Evolutionary conservation across 2,329 filamentous ascomycete species (phyloP), one percentile per base, ranked within the genome.

Genomic region (Ophiocordyceps sinensis): DNA sequence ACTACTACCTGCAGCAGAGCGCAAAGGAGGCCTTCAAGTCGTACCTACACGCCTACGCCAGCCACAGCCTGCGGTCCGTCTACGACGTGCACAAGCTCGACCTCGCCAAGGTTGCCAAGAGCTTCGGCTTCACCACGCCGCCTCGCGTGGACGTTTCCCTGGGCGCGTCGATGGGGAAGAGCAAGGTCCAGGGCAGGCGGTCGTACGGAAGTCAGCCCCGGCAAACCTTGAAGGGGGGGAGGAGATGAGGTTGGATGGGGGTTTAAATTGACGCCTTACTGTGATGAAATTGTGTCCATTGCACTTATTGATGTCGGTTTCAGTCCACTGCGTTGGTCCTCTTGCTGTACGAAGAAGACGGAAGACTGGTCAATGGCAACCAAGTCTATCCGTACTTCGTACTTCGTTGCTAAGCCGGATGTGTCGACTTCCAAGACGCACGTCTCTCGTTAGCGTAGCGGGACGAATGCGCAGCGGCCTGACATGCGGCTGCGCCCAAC

Each of bases 1-100:
- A 98, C 64, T 96, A 96, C 68, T 95, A 95, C 62, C 73, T 98
- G 44, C 91, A 95, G 68, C 91, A 94, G 74, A 75, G 70, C 51
- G 78, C 78, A 46, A 82, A 81, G 64, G 77, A 81, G 46, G 77
- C 85, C 4, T 94, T 91, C 67, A 76, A 85, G 45, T 85, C 84
- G 17, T 98, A 98, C 60, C 73, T 98, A 21, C 87, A 96, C 60
- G 89, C 91, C 0, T 98, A 98, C 57, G 87, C 89, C 19, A 87
- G 81, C 44, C 91, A 68, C 56, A 67, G 65, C 43, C 58, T 69
- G 46, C 64, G 66, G 42, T 66, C 65, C 41, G 64, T 69, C 15
- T 93, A 89, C 55, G 83, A 93, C 55, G 80, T 93, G 45, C 75
- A 88, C 60, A 86, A 86, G 60, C 69, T 93, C 9, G 85, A 93